A percentile compares a stretch with the other conserved stretches of the same genome.
phyloP scores from a whole-genome alignment of 2,329 filamentous ascomycete species.

The Didymella sp. region DNA sequence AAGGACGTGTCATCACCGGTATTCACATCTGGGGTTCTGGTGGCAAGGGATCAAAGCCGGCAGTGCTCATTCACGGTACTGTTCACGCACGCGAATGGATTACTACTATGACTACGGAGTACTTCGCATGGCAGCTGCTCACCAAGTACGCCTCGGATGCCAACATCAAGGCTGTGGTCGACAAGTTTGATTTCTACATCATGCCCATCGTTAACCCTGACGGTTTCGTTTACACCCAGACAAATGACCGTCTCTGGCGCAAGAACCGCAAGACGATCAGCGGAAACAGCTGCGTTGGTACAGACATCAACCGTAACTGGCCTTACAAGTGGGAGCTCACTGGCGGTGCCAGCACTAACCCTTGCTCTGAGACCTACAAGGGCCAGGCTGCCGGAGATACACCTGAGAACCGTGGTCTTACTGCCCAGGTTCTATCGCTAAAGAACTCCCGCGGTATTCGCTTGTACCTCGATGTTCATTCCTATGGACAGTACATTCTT shows the following conservation, averaged over 20 bases:
- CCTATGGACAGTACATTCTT: constrained; percentile 31
- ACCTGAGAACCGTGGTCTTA: constrained; percentile 51
- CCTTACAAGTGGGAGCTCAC: constrained; percentile 46
- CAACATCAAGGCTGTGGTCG: constrained; percentile 43
- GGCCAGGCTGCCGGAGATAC: constrained; percentile 42
- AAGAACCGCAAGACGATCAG: constrained; percentile 49
- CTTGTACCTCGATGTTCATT: constrained; percentile 69
- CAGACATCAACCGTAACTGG: constrained; percentile 52
- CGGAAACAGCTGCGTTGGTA: constrained; percentile 43
- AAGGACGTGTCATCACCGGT: constrained; percentile 44
- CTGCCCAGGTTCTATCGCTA: constrained; percentile 52
- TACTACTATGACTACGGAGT: constrained; percentile 41
- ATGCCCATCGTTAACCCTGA: constrained; percentile 32
- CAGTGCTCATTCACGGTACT: constrained; percentile 45
- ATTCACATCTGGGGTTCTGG: constrained; percentile 50
- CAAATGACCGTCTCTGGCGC: constrained; percentile 50
- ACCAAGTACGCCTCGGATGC: constrained; percentile 45
- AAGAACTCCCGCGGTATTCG: constrained; percentile 58
- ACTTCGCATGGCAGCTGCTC: constrained; percentile 41
- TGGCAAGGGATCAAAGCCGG: constrained; percentile 48
- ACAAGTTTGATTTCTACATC: constrained; percentile 49
- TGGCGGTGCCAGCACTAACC: constrained; percentile 46
- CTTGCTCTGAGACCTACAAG: constrained; percentile 50
- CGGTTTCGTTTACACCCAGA: constrained; percentile 50
- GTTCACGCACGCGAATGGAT: constrained; percentile 49